phyloP scores from a whole-genome alignment of 345 rosid genomes.

The Aquilaria yunnanensis region DNA sequence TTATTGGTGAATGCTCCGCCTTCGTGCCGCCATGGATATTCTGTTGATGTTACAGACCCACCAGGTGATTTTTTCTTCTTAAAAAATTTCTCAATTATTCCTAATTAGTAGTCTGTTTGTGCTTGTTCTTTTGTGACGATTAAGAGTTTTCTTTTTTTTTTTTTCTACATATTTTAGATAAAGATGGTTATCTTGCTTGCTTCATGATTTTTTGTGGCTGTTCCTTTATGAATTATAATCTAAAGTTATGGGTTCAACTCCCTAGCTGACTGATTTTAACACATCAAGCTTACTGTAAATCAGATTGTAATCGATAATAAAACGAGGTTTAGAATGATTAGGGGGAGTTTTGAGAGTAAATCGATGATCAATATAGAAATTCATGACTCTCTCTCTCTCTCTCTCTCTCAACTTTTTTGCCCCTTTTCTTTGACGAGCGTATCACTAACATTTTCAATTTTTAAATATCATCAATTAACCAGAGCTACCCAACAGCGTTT shows the following conservation, averaged over 20 bases:
- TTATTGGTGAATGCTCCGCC: conserved; percentile 31
- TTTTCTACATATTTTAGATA: background rate
- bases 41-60: conserved; percentile 79
- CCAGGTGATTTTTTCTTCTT: conserved; percentile 36
- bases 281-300: too few relatives aligned
- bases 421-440: too few relatives aligned
- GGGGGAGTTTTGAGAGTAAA: too few relatives aligned
- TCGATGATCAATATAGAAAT: too few relatives aligned
- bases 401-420: too few relatives aligned
- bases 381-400: too few relatives aligned
- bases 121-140: conserved; percentile 9
- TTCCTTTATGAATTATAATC: background rate
- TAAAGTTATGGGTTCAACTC: too few relatives aligned
- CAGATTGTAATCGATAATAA: too few relatives aligned
- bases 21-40: conserved; percentile 63
- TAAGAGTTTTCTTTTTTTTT: background rate
- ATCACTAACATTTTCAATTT: too few relatives aligned
- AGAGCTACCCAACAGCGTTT: conserved; percentile 80
- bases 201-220: background rate
- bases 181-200: too few relatives aligned
- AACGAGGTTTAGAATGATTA: too few relatives aligned
- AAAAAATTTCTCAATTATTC: background rate
- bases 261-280: too few relatives aligned
- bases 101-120: background rate
- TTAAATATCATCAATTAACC: conserved; percentile 11